Base-by-base conservation (phyloP, 1,139 yeast genomes). In the Kodamaea ohmeri region DNA sequence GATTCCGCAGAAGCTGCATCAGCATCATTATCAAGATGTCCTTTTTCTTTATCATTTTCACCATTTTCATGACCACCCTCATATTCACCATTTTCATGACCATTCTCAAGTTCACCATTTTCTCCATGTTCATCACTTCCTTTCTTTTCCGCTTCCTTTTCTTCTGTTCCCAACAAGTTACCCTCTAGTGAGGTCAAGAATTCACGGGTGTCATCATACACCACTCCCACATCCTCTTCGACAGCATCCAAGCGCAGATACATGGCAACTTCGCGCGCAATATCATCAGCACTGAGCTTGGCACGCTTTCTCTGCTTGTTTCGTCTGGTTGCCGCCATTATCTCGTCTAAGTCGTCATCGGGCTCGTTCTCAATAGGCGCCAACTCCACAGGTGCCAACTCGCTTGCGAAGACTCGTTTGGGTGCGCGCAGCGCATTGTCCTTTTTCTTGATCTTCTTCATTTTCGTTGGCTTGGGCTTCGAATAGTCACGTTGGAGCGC, bases 171-270 rank as follows among this genome's bases (percentile, higher is more conserved):
- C 27, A 45, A 38, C 11, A 44, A 27, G 31, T 34, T 43, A n/a
- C 35, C 40, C 13, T 43, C 44, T 28, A 77, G 45, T 1, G 65
- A 59, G 14, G 61, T 66, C 42, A 85, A 63, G 53, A 85, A 83
- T 25, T 78, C 83, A 3, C 67, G 55, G 3, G 78, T 80, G 39
- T 79, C 85, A 53, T 82, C 82, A 33, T 79, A 63, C 0, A 75
- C 65, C 22, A 75, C 45, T 1, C 68, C 71, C 11, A 39, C 33
- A 3, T 39, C 47, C 27, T 56, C 56, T 9, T 61, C 60, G 33
- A 65, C 72, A n/a, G 52, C 38, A 13, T 61, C 62, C 47, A 52
- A 45, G 13, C 61, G 42, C 36, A 51, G 47, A 36, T 62, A 62
- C 45, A 55, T 64, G 12, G 58, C 55, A 13, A 76, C 65, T 39